Evolutionary conservation across 1,284 basidiomycete genomes (phyloP).

Genomic region (Papiliotrema fonsecae): DNA sequence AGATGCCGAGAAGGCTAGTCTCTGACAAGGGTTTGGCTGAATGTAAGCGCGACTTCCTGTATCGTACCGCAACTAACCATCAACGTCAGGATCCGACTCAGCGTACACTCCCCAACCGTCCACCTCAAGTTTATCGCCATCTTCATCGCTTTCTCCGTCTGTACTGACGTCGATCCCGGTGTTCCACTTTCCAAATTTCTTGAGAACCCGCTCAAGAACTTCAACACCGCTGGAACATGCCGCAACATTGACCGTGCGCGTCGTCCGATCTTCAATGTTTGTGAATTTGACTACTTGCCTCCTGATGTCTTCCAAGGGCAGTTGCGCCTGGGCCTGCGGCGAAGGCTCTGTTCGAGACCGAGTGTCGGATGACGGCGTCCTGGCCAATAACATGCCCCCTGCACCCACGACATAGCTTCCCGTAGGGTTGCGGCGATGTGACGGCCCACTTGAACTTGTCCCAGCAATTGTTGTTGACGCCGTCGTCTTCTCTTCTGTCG

Average conservation of each 20-base stretch:
- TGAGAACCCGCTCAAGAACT: constrained; percentile 76
- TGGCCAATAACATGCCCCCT: constrained; percentile 2
- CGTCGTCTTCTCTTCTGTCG: background rate
- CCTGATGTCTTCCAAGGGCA: constrained; percentile 69
- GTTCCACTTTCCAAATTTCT: constrained; percentile 73
- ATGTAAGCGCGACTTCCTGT: constrained; percentile 1
- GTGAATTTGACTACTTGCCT: constrained; percentile 80
- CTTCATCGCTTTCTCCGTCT: constrained; percentile 49
- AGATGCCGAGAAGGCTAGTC: constrained; percentile 75
- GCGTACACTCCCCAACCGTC: constrained; percentile 85
- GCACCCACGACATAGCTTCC: constrained; percentile 7
- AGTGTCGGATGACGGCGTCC: constrained; percentile 49
- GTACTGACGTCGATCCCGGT: constrained; percentile 40
- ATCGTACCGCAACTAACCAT: constrained; percentile 50
- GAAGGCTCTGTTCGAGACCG: constrained; percentile 32
- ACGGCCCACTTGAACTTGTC: background rate
- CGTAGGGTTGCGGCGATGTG: constrained; percentile 1
- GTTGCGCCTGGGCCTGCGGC: constrained; percentile 12
- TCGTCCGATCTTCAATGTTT: constrained; percentile 68
- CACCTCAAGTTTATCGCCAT: constrained; percentile 60
- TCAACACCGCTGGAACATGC: constrained; percentile 74
- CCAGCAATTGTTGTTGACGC: background rate
- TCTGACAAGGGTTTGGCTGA: constrained; percentile 66
- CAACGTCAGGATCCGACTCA: constrained; percentile 57
- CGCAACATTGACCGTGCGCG: constrained; percentile 71